A percentile compares a stretch with the other conserved stretches of the same genome.
Conservation (phyloP, 2,329 filamentous ascomycete genomes). For the Magnaporthales sp. region DNA sequence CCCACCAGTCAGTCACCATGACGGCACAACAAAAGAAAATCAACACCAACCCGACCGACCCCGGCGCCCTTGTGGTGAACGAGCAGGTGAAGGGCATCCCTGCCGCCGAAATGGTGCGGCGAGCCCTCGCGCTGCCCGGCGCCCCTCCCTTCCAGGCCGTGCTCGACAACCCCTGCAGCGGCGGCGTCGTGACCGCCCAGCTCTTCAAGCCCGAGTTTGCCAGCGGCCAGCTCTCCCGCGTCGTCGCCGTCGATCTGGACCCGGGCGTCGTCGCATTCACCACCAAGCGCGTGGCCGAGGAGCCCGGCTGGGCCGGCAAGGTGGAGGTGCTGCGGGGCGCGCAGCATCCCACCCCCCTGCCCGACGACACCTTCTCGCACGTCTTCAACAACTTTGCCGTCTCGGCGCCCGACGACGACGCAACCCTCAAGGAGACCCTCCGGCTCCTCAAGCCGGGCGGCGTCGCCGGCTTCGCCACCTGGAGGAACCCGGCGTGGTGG, state of each 20-base stretch:
- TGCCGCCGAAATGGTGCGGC: constrained; percentile 3
- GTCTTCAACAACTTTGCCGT: constrained; percentile 3
- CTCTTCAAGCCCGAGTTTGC: neutral
- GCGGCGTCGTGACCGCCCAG: neutral
- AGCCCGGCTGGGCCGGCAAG: neutral
- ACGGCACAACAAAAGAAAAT: neutral
- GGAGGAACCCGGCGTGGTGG: constrained; percentile 1
- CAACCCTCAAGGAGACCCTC: neutral
- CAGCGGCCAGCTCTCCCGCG: neutral
- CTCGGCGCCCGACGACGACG: neutral
- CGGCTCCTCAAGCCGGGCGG: neutral
- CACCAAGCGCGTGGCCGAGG: neutral
- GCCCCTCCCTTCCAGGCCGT: neutral
- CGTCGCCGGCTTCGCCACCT: constrained; percentile 2
- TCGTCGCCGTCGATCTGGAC: constrained; percentile 1
- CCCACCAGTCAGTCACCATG: too few species aligned
- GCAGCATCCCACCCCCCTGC: neutral
- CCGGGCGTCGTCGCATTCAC: constrained; percentile 1
- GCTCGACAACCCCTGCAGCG: constrained; percentile 4
- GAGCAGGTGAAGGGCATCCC: neutral
- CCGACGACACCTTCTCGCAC: neutral
- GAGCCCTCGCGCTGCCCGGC: neutral
- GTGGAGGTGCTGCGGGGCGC: neutral
- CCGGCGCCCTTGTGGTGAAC: neutral
- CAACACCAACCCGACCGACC: neutral